Conservation (phyloP, 108 stramenopile genomes). For the Hondaea fermentalgiana region DNA sequence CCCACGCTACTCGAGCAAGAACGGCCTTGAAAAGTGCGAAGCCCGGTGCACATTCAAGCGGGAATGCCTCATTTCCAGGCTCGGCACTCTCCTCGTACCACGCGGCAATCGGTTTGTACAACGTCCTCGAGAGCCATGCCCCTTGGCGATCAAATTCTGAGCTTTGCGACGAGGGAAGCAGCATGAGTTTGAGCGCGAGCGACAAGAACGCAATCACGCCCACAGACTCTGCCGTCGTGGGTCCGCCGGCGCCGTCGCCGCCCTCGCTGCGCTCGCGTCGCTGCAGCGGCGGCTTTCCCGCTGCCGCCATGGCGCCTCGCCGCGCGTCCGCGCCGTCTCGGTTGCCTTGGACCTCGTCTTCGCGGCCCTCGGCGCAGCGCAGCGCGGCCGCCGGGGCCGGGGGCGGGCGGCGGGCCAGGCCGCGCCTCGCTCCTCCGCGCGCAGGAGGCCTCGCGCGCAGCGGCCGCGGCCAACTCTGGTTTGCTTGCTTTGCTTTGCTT, state of each 20-base stretch:
- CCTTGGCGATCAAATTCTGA: not conserved
- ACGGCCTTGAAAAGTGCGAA: not conserved
- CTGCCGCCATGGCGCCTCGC: no score
- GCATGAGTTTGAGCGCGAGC: not conserved
- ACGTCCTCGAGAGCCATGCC: not conserved
- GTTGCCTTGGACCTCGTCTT: no score
- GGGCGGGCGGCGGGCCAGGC: no score
- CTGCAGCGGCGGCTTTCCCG: no score
- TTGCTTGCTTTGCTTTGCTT: no score
- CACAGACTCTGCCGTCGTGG: not conserved
- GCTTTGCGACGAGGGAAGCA: not conserved
- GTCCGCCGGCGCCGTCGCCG: not conserved
- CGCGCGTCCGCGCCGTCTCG: no score
- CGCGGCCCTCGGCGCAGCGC: no score
- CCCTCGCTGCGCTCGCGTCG: no score
- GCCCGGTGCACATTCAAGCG: not conserved
- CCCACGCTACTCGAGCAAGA: not conserved
- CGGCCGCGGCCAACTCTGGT: no score
- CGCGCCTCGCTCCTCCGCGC: no score
- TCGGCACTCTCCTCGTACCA: not conserved
- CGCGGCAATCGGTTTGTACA: not conserved
- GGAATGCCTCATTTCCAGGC: not conserved
- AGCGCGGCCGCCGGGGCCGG: no score
- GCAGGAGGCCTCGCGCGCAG: no score
- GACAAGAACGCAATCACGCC: slow-evolving; percentile 3